Evolutionary conservation across 225 moss, liverwort and hornwort species (phyloP).

Genomic region (Straminergon stramineum): DNA sequence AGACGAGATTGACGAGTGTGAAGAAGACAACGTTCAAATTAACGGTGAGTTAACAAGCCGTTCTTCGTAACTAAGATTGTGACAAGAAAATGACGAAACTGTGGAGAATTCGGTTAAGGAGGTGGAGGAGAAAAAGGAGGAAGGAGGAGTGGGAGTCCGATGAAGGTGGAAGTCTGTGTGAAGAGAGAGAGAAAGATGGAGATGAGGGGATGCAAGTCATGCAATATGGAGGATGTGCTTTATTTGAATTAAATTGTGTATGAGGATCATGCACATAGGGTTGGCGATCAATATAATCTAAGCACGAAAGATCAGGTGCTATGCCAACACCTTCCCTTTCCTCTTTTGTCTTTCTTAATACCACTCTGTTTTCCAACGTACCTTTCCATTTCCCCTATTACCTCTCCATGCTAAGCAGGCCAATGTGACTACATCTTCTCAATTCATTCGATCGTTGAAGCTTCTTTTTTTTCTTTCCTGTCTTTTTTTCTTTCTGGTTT

Average conservation of each 20-base stretch:
- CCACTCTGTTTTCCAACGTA: background rate
- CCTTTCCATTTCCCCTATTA: constrained; percentile 27
- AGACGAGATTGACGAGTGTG: too few species aligned
- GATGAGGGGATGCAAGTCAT: background rate
- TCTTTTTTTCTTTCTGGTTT: background rate
- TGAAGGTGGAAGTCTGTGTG: background rate
- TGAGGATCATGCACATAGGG: background rate
- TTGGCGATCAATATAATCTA: background rate
- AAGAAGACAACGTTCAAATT: background rate
- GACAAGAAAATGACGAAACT: background rate
- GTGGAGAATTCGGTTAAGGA: background rate
- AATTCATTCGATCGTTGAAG: background rate
- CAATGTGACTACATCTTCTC: background rate
- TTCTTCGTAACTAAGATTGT: background rate
- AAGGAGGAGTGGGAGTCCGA: background rate
- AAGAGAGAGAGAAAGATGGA: background rate
- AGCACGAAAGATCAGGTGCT: constrained; percentile 29
- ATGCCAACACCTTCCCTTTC: background rate
- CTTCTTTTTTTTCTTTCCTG: background rate
- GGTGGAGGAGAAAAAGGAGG: background rate
- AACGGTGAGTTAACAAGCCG: background rate
- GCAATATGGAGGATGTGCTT: background rate
- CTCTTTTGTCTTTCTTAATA: background rate
- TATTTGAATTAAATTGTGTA: background rate
- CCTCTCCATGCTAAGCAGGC: background rate